These are phyloP conservation scores for Teratosphaeria zuluensis DNA, from an alignment of 2,329 filamentous ascomycete species.

Conservation along the genomic window DNA sequence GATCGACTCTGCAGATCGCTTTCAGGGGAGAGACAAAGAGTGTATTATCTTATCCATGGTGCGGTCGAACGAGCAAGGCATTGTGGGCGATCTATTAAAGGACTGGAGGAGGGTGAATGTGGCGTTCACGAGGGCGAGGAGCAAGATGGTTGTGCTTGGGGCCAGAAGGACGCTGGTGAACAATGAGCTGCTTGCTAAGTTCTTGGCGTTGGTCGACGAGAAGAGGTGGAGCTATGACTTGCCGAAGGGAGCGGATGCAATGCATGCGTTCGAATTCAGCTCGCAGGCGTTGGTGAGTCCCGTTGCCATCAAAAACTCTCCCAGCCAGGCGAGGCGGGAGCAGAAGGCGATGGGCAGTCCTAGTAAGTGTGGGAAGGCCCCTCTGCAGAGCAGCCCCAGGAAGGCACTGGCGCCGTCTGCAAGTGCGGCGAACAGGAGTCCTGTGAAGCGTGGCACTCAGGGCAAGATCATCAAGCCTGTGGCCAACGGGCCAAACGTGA, in stretches of 20 bases:
- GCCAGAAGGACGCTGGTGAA: constrained; percentile 64
- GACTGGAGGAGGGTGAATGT: constrained; percentile 95
- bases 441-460: constrained; percentile 4
- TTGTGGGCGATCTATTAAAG: constrained; percentile 81
- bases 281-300: constrained; percentile 14
- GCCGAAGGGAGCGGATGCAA: constrained; percentile 12
- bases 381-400: neutral
- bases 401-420: constrained; percentile 4
- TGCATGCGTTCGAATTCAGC: constrained; percentile 17
- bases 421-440: constrained; percentile 6
- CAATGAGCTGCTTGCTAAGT: constrained; percentile 64
- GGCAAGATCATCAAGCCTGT: constrained; percentile 1
- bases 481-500: constrained; percentile 1
- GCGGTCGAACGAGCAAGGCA: constrained; percentile 69
- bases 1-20: constrained; percentile 94
- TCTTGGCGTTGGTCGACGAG: constrained; percentile 67
- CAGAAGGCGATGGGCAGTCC: neutral
- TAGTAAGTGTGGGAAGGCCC: neutral
- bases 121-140: constrained; percentile 84
- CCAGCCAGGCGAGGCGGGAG: constrained; percentile 4
- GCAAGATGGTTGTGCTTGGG: constrained; percentile 81
- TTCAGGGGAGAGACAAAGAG: constrained; percentile 93
- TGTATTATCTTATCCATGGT: constrained; percentile 81
- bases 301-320: constrained; percentile 1
- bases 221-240: constrained; percentile 74